Evolutionary conservation across 1,284 basidiomycete species (phyloP).

Genomic region (Trametes pubescens): DNA sequence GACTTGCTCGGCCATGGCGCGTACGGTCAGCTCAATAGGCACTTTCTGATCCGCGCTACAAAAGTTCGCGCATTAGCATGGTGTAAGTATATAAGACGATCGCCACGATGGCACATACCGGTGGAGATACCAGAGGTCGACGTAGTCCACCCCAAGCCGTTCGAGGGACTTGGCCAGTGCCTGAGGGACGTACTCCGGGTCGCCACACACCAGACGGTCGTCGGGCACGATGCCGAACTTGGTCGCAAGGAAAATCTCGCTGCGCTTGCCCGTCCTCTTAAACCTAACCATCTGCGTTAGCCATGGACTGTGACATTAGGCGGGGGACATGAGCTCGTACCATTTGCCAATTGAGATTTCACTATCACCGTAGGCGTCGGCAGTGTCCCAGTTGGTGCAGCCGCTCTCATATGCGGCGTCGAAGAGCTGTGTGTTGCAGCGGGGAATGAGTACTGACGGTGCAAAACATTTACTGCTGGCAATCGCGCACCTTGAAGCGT

Average conservation of each 20-base stretch:
- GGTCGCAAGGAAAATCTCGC: conserved; percentile 55
- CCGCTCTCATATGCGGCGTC: conserved; percentile 41
- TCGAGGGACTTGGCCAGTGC: conserved; percentile 48
- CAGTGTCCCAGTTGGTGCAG: conserved; percentile 43
- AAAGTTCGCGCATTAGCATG: conserved; percentile 10
- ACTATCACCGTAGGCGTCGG: conserved; percentile 42
- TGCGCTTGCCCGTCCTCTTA: conserved; percentile 48
- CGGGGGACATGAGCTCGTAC: conserved; percentile 25
- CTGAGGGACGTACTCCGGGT: conserved; percentile 46
- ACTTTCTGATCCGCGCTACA: conserved; percentile 50
- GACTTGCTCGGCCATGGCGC: conserved; percentile 61
- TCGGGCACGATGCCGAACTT: conserved; percentile 55
- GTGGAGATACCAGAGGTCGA: conserved; percentile 59
- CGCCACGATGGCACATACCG: conserved; percentile 23
- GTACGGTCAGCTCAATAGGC: conserved; percentile 59
- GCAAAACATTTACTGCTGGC: not conserved
- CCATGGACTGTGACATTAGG: not conserved
- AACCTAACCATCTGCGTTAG: conserved; percentile 38
- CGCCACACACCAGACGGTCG: conserved; percentile 38
- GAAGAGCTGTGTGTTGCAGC: conserved; percentile 31
- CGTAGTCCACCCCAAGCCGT: conserved; percentile 52
- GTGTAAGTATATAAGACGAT: not conserved
- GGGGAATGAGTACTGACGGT: not conserved
- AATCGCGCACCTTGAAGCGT: conserved; percentile 47
- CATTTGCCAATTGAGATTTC: conserved; percentile 45